Conservation (phyloP, 2,329 filamentous ascomycete species). For the Diaporthe batatas region DNA sequence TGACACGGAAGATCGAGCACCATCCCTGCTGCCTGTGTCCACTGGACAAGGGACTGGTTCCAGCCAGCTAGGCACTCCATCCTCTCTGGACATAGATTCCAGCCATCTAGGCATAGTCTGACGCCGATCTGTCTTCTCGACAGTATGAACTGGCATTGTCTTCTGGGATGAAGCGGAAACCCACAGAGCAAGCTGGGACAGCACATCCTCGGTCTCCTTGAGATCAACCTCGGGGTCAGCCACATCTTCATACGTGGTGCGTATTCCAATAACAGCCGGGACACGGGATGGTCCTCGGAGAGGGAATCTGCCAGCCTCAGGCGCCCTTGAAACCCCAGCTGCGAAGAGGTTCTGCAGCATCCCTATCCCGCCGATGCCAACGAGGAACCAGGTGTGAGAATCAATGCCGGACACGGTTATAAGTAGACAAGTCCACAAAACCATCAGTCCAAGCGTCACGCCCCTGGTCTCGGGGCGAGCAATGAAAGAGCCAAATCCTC, state of each 20-base stretch:
- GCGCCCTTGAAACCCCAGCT: background rate
- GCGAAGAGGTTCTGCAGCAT: constrained; percentile 28
- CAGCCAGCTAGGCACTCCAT: constrained; percentile 2
- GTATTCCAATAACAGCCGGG: background rate
- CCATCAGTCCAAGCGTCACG: background rate
- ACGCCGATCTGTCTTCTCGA: background rate
- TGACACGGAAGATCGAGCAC: too few relatives aligned
- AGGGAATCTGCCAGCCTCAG: background rate
- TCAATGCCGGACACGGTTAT: constrained; percentile 7
- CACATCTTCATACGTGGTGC: background rate
- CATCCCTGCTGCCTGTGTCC: background rate
- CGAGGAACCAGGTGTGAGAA: constrained; percentile 13
- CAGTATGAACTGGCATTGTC: background rate
- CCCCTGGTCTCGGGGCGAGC: background rate
- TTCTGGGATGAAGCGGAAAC: background rate
- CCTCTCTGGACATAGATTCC: background rate
- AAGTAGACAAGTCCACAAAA: constrained; percentile 15
- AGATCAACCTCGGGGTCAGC: background rate
- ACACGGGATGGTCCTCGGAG: background rate
- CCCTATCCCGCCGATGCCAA: constrained; percentile 3
- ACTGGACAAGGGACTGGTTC: background rate
- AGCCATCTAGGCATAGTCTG: background rate
- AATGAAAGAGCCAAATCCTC: background rate
- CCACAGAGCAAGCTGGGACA: background rate
- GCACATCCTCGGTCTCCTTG: background rate